Evolutionary conservation across 106 monocot genomes (phyloP), one percentile per base, ranked within the genome.

Genomic region (Acorus gramineus): DNA sequence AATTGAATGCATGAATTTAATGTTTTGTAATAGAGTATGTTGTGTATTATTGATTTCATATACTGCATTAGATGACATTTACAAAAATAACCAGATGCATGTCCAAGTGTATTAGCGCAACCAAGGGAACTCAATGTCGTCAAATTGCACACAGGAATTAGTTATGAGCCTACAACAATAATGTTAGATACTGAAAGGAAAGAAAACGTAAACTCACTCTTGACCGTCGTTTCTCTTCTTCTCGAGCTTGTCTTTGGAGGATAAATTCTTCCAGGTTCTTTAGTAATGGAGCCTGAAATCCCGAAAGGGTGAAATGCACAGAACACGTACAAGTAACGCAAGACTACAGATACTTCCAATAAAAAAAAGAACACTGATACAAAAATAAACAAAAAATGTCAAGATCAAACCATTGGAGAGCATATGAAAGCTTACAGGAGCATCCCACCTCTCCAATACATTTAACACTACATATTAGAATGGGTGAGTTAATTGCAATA

Each of bases 221-320:
- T 49, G 71, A 86, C n/a, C 84, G 73, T n/a, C 78, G 66, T 66
- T 86, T 94, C 46, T 89, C 89, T n/a, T 94, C 93, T 57, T 94
- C 89, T 63, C 63, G 86, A 51, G 84, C 79, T 14, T 82, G 78
- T 55, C 81, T 89, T n/a, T 52, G 53, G 3, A 57, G 7, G 10
- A 12, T 66, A 72, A 89, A 86, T 51, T 83, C 81, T 61, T 94
- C 84, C 63, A 94, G 68, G 6, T 61, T 75, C 8, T 74, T 80
- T 47, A 86, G 44, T 57, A 94, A 50, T 50, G 64, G 67, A 7
- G 65, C 59, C 93, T 88, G 73, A 12, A 73, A 53, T 28, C 28
- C 28, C 28, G 28, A 28, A 28, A 28, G 28, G 28, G 28, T 28
- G 28, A 28, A 28, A 28, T 28, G 28, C 28, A 71, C 7, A 44